phyloP scores from a whole-genome alignment of 805 yeast species.

The Saccharomycopsis malanga region DNA sequence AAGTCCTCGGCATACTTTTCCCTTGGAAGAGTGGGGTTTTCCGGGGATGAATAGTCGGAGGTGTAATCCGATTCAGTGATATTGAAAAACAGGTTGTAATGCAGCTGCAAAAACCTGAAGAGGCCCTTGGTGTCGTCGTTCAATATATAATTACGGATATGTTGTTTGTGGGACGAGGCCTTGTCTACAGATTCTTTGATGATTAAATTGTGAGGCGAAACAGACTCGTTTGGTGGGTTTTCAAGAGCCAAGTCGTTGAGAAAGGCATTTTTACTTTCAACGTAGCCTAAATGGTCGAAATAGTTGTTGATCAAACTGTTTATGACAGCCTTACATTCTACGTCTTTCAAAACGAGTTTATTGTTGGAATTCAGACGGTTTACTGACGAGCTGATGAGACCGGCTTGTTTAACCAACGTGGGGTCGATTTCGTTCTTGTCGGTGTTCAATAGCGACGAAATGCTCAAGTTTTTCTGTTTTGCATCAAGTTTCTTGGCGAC shows the following conservation, averaged over 20 bases:
- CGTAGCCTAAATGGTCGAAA: slow-evolving; percentile 52
- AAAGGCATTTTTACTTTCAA: slow-evolving; percentile 47
- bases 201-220: neutral
- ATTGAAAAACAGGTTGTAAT: slow-evolving; percentile 1
- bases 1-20: slow-evolving; percentile 5
- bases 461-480: slow-evolving; percentile 21
- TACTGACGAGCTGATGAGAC: slow-evolving; percentile 3
- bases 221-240: neutral
- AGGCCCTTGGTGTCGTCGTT: slow-evolving; percentile 1
- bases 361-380: neutral
- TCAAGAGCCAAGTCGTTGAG: slow-evolving; percentile 37
- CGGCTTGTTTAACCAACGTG: neutral
- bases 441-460: slow-evolving; percentile 4
- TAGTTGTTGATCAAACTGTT: slow-evolving; percentile 37
- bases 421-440: slow-evolving; percentile 2
- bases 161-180: neutral
- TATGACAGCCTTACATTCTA: slow-evolving; percentile 11
- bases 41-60: neutral
- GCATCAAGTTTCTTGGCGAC: neutral
- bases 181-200: neutral
- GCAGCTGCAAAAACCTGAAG: neutral
- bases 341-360: slow-evolving; percentile 9
- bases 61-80: slow-evolving; percentile 7
- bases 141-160: neutral
- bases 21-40: neutral